phyloP scores from a whole-genome alignment of 805 yeast genomes.

The Starmerella scarabaei region DNA sequence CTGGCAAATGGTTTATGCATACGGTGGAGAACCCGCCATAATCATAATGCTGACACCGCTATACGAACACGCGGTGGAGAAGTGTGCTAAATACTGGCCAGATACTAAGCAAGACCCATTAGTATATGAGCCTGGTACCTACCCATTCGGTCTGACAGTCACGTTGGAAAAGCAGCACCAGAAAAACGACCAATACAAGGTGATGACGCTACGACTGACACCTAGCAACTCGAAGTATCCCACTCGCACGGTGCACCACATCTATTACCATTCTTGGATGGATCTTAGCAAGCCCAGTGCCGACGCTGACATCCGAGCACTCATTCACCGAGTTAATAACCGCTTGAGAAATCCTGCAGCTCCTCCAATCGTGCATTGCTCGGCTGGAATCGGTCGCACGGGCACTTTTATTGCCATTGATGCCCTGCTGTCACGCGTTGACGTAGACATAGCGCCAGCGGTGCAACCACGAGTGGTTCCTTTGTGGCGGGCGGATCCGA shows the following conservation, averaged over 20 bases:
- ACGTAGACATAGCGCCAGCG: constrained; percentile 17
- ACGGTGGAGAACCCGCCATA: constrained; percentile 52
- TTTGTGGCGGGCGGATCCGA: constrained; percentile 17
- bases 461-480: constrained; percentile 16
- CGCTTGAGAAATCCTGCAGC: constrained; percentile 31
- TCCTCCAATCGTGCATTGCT: constrained; percentile 74
- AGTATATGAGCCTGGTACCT: constrained; percentile 12
- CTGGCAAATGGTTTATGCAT: constrained; percentile 62
- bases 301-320: constrained; percentile 34
- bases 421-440: constrained; percentile 27
- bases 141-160: constrained; percentile 18
- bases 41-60: constrained; percentile 68
- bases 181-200: constrained; percentile 20
- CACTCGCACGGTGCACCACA: constrained; percentile 35
- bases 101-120: constrained; percentile 23
- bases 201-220: constrained; percentile 16
- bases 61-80: constrained; percentile 61
- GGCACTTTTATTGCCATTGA: constrained; percentile 77
- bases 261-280: constrained; percentile 73
- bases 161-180: constrained; percentile 10
- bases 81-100: constrained; percentile 76
- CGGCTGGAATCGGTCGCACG: constrained; percentile 95
- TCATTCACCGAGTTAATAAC: constrained; percentile 40
- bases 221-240: constrained; percentile 15
- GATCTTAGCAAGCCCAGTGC: constrained; percentile 55